phyloP scores from a whole-genome alignment of 139 green algal species.

The Chlamydomonas urium region DNA sequence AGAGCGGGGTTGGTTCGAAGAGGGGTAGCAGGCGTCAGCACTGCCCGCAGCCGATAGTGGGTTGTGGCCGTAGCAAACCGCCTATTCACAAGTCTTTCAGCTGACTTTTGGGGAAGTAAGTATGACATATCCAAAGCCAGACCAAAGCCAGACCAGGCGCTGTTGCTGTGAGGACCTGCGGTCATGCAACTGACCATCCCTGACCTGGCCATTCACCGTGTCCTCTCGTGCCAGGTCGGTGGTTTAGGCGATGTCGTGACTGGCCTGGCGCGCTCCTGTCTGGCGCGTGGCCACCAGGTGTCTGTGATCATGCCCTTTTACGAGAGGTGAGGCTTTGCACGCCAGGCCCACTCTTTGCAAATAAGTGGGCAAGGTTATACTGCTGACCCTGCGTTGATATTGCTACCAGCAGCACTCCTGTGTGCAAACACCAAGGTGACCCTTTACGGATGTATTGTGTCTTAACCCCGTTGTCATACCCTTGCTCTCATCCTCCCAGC shows the following conservation, averaged over 20 bases:
- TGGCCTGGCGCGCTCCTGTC: slow-evolving; percentile 65
- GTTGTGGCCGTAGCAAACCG: too few species aligned
- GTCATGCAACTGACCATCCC: background rate
- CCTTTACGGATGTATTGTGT: too few species aligned
- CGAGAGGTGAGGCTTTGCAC: too few species aligned
- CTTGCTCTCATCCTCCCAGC: background rate
- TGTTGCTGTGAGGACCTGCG: background rate
- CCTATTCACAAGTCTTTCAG: too few species aligned
- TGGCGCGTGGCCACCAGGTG: slow-evolving; percentile 68
- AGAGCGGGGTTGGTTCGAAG: background rate
- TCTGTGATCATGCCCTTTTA: slow-evolving; percentile 88
- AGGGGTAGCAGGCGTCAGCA: background rate
- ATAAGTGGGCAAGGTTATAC: too few species aligned
- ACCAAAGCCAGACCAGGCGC: background rate
- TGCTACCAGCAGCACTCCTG: too few species aligned
- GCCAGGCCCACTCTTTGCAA: too few species aligned
- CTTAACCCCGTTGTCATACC: background rate
- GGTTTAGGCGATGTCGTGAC: slow-evolving; percentile 94
- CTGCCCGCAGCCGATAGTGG: background rate
- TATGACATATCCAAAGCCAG: too few species aligned
- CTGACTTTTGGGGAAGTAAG: too few species aligned
- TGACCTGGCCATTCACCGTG: background rate
- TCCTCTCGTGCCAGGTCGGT: slow-evolving; percentile 55
- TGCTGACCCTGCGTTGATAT: too few species aligned
- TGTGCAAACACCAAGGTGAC: too few species aligned